Percentiles rank a stretch among this genome's conserved stretches.
phyloP scores from a whole-genome alignment of 345 rosid genomes.

The Rhodamnia argentea region DNA sequence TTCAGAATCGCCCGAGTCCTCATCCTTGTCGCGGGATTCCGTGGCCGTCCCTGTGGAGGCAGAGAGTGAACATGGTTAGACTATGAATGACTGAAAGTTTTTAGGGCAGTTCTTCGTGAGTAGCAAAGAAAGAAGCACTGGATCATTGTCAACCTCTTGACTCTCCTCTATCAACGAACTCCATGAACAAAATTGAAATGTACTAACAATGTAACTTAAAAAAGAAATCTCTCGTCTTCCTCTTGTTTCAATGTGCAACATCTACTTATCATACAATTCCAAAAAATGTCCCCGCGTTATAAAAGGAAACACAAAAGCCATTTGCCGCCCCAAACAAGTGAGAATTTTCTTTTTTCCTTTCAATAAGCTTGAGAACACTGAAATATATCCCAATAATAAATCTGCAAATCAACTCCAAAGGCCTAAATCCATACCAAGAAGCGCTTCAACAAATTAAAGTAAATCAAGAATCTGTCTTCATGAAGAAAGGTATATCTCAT shows the following conservation, averaged over 20 bases:
- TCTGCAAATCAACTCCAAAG: not conserved
- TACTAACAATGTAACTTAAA: not conserved
- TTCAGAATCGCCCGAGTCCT: constrained; percentile 48
- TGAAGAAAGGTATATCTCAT: not conserved
- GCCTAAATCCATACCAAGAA: not conserved
- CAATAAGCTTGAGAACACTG: not conserved
- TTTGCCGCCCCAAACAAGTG: not conserved
- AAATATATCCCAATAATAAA: not conserved
- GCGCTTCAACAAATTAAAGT: not conserved
- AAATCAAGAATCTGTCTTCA: not conserved
- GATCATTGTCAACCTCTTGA: not conserved
- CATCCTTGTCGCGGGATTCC: constrained; percentile 11
- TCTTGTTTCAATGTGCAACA: not conserved
- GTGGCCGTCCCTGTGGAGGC: constrained; percentile 5
- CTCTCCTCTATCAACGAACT: not conserved
- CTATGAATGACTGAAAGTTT: not conserved
- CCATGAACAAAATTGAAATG: not conserved
- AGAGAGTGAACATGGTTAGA: not conserved
- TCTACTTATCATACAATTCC: not conserved
- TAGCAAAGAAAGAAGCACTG: not conserved
- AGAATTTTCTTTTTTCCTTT: not conserved
- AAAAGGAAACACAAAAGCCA: not conserved
- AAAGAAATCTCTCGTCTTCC: not conserved
- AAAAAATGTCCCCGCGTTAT: not conserved
- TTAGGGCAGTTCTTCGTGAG: not conserved